Evolutionary conservation across 2,329 filamentous ascomycete genomes (phyloP).

Genomic region (Ascochyta lentis): DNA sequence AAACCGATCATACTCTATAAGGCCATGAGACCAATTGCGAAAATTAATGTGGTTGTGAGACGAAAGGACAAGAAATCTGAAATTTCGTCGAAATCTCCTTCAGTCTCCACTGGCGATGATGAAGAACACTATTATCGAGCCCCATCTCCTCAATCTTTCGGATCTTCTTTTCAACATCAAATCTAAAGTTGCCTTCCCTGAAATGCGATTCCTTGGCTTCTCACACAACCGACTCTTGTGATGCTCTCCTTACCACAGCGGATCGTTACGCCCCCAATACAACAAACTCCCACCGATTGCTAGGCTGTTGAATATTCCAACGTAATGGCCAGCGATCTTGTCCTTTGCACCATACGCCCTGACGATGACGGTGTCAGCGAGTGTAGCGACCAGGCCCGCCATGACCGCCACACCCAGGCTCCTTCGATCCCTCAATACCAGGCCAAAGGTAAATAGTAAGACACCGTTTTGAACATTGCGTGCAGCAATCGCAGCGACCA

Average conservation of each 20-base stretch:
- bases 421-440: slow-evolving; percentile 29
- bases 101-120: too few species aligned
- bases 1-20: too few species aligned
- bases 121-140: too few species aligned
- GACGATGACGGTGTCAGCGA: slow-evolving; percentile 33
- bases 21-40: too few species aligned
- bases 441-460: slow-evolving; percentile 26
- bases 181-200: too few species aligned
- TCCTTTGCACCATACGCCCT: slow-evolving; percentile 28
- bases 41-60: too few species aligned
- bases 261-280: slow-evolving; percentile 30
- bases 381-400: slow-evolving; percentile 29
- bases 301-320: slow-evolving; percentile 34
- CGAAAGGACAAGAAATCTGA: too few species aligned
- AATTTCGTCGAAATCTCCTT: too few species aligned
- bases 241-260: slow-evolving; percentile 21
- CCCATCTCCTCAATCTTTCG: too few species aligned
- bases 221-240: background rate
- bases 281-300: slow-evolving; percentile 31
- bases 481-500: slow-evolving; percentile 33
- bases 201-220: too few species aligned
- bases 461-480: slow-evolving; percentile 34
- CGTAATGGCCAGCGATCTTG: slow-evolving; percentile 29
- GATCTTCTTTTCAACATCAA: too few species aligned
- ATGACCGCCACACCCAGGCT: slow-evolving; percentile 31